Evolutionary conservation across 495 filamentous ascomycete species (phyloP).

Genomic region (Aspergillus avenaceus): DNA sequence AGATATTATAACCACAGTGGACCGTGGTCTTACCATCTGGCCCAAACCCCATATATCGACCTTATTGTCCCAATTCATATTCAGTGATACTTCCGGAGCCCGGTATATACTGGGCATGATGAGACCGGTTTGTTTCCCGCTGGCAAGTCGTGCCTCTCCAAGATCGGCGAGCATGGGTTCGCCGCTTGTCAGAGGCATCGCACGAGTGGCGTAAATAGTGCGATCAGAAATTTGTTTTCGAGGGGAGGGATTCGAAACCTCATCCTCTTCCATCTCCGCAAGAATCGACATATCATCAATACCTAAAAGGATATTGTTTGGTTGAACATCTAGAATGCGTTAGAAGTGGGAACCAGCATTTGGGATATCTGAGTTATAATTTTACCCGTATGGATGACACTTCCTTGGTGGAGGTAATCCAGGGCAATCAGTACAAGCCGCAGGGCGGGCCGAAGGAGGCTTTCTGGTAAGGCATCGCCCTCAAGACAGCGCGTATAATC

Average conservation of each 20-base stretch:
- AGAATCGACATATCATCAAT: slow-evolving; percentile 21
- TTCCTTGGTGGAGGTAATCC: slow-evolving; percentile 36
- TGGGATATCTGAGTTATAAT: background rate
- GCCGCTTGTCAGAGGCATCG: slow-evolving; percentile 15
- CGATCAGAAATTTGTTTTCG: slow-evolving; percentile 17
- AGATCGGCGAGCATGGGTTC: slow-evolving; percentile 22
- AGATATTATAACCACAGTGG: slow-evolving; percentile 3
- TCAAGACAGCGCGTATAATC: slow-evolving; percentile 17
- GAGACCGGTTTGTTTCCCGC: slow-evolving; percentile 11
- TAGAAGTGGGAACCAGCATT: background rate
- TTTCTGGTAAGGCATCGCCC: slow-evolving; percentile 11
- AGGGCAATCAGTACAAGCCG: slow-evolving; percentile 32
- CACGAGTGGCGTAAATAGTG: slow-evolving; percentile 19
- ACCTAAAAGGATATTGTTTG: slow-evolving; percentile 20
- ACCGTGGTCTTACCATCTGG: slow-evolving; percentile 26
- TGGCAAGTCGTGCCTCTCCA: slow-evolving; percentile 20
- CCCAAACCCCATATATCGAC: slow-evolving; percentile 40
- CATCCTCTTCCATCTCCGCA: slow-evolving; percentile 17
- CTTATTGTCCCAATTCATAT: slow-evolving; percentile 30
- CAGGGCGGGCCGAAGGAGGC: slow-evolving; percentile 23
- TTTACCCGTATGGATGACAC: slow-evolving; percentile 41
- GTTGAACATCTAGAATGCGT: slow-evolving; percentile 19
- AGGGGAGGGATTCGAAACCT: slow-evolving; percentile 16
- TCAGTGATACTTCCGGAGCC: slow-evolving; percentile 34
- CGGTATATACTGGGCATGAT: slow-evolving; percentile 36